phyloP scores from a whole-genome alignment of 257 asterid species.

The Paulownia fortunei region DNA sequence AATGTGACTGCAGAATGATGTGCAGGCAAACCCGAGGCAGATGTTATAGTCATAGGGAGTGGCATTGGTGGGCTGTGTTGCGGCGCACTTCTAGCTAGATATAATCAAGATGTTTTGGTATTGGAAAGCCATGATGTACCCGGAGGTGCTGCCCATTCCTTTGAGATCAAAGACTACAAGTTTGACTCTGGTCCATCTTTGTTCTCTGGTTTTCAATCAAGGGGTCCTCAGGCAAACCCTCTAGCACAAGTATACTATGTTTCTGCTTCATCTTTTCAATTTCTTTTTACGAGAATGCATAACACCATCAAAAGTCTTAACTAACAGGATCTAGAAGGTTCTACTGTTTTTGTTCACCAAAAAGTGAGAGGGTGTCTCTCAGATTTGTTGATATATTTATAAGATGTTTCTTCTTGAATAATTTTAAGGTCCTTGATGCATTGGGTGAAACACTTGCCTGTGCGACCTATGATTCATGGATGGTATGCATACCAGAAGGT shows the following conservation, averaged over 20 bases:
- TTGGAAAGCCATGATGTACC: slow-evolving; percentile 92
- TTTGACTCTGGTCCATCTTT: slow-evolving; percentile 96
- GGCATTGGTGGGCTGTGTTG: slow-evolving; percentile 94
- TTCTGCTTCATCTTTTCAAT: slow-evolving; percentile 17
- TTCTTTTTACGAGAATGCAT: background rate
- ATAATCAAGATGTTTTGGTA: slow-evolving; percentile 77
- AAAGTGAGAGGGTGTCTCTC: background rate
- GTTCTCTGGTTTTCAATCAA: slow-evolving; percentile 89
- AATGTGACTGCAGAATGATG: slow-evolving; percentile 61
- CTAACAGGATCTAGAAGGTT: slow-evolving; percentile 3
- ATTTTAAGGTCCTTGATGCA: slow-evolving; percentile 88
- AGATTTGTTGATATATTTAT: background rate
- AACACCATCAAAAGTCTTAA: background rate
- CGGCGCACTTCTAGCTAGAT: slow-evolving; percentile 88
- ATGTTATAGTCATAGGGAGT: slow-evolving; percentile 86
- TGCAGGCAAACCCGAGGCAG: slow-evolving; percentile 91
- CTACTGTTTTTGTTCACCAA: background rate
- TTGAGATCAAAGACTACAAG: slow-evolving; percentile 74
- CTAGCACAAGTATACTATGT: slow-evolving; percentile 72
- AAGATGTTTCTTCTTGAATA: slow-evolving; percentile 33
- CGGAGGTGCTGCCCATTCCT: slow-evolving; percentile 97
- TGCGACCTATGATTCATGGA: slow-evolving; percentile 85
- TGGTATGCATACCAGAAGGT: slow-evolving; percentile 94
- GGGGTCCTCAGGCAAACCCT: slow-evolving; percentile 98
- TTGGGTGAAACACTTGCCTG: slow-evolving; percentile 83